Base-by-base conservation (phyloP, 441 rosid species). In the Pelargonium citronellum region DNA sequence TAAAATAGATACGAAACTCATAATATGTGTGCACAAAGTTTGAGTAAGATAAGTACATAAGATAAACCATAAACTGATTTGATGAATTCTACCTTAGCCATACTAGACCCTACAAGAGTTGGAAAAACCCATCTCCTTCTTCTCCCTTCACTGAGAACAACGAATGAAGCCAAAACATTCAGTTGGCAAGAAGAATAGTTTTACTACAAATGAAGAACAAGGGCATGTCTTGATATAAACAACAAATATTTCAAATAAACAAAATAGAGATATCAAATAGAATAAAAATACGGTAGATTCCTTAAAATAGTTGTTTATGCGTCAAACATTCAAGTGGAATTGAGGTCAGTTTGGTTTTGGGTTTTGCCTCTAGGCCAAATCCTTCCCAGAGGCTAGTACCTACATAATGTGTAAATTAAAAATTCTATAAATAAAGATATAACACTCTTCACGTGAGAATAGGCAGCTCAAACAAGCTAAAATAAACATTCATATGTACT, bases 121-220 rank as follows among this genome's bases (percentile, higher is more conserved):
- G 98, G 98, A 69, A 95, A 95, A 66, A 86, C 87, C 99, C 99
- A 95, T 77, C 87, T 90, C 81, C 96, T 87, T 74, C 98, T 81
- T 69, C 91, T 90, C 67, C 95, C 99, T 87, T 95, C 97, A 66
- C 99, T 95, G 91, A 53, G 75, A 80, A 63, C 66, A 74, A 47
- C 70, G 80, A 71, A 27, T 4, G 22, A 63, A 72, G 55, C 53
- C 66, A 67, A 66, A 72, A 71, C 49, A 70, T 66, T 64, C 13
- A 30, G 49, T 15, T 67, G 17, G 15, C 13, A 49, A 4, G 51
- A 46, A 49, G 17, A 49, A 49, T 49, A 49, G 30, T 27, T 27
- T 27, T 27, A 27, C 3, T 27, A 27, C 30, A 27, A 27, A 27
- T 27, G 30, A 27, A 27, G 30, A 27, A 27, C 30, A 3, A 27